Conservation (phyloP, 1,139 yeast species). For the Geotrichum carabidarum region DNA sequence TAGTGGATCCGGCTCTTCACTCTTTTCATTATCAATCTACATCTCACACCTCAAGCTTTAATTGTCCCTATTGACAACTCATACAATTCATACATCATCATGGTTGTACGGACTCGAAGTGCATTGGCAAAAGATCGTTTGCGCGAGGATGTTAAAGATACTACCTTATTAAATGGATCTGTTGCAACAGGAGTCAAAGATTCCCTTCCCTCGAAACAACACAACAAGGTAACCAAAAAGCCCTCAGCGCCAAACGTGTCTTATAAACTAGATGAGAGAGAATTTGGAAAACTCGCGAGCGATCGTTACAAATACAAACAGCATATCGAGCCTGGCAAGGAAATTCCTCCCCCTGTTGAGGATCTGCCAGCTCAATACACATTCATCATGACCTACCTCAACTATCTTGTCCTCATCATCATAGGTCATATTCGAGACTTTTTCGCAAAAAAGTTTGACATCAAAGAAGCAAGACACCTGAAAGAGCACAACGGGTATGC, state of each 20-base stretch:
- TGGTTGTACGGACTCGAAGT: constrained; percentile 3
- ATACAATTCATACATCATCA: neutral
- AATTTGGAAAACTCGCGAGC: constrained; percentile 20
- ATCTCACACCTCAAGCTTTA: neutral
- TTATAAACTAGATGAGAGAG: constrained; percentile 18
- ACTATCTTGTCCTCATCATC: constrained; percentile 74
- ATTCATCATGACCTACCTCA: constrained; percentile 74
- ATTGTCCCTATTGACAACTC: neutral
- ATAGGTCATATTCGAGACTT: constrained; percentile 90
- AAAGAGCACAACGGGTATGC: constrained; percentile 86
- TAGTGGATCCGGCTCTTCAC: neutral
- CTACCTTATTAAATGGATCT: neutral
- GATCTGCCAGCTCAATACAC: constrained; percentile 77
- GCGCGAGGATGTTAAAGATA: neutral
- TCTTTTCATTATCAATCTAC: neutral
- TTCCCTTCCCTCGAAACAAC: too few relatives aligned
- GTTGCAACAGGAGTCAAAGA: neutral
- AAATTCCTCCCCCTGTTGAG: constrained; percentile 25
- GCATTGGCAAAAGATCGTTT: neutral
- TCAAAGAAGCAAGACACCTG: constrained; percentile 57
- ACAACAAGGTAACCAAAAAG: neutral
- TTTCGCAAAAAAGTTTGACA: constrained; percentile 68
- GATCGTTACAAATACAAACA: constrained; percentile 17
- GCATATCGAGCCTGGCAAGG: constrained; percentile 13
- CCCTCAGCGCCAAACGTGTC: neutral